Evolutionary conservation across 495 filamentous ascomycete genomes (phyloP).

Genomic region (Xylaria intraflava): DNA sequence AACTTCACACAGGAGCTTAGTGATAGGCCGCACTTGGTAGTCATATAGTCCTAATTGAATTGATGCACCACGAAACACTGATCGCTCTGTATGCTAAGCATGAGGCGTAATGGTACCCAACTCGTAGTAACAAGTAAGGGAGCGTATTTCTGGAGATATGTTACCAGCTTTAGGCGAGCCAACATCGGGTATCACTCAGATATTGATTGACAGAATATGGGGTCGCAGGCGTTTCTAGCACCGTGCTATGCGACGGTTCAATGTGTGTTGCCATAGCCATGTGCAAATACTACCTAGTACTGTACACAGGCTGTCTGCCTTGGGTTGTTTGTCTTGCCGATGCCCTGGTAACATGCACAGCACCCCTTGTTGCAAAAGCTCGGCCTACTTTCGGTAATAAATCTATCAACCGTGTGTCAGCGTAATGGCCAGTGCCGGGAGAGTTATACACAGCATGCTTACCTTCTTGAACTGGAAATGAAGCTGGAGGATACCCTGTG

Average conservation of each 20-base stretch:
- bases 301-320: conserved; percentile 7
- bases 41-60: background rate
- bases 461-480: conserved; percentile 97
- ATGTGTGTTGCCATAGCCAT: conserved; percentile 6
- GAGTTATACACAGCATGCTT: conserved; percentile 9
- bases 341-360: background rate
- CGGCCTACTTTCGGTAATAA: conserved; percentile 56
- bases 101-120: background rate
- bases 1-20: background rate
- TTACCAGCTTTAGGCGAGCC: background rate
- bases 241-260: conserved; percentile 3
- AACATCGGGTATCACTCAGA: background rate
- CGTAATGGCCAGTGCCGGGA: background rate
- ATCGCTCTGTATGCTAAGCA: background rate
- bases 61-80: background rate
- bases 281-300: conserved; percentile 8
- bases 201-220: background rate
- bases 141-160: background rate
- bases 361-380: background rate
- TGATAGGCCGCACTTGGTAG: background rate
- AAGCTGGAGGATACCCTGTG: conserved; percentile 85
- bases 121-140: background rate
- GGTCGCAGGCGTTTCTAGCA: background rate
- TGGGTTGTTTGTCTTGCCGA: background rate
- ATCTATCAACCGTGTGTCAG: conserved; percentile 47